Evolutionary conservation across 345 rosid species (phyloP), one percentile per base, ranked within the genome.

Genomic region (Moricandia moricandioides): DNA sequence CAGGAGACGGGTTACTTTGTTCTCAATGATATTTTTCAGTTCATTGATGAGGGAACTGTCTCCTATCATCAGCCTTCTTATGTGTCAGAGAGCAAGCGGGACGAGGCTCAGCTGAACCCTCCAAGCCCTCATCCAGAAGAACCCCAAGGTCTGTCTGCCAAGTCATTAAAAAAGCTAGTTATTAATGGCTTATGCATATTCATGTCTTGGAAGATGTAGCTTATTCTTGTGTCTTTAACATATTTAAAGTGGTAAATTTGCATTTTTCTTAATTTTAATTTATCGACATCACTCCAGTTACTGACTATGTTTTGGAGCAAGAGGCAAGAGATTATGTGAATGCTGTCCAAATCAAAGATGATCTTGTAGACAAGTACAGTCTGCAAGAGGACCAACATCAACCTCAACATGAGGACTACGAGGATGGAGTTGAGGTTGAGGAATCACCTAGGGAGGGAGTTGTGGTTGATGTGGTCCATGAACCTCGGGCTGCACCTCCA

Each of bases 1-100:
- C 99, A 95, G 79, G 91, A 90, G 49, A 90, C 87, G 83, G 99
- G 99, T 63, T 92, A 84, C 72, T 95, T 88, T 75, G 89, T 95
- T 75, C 90, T 88, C 33, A 95, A 87, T 71, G 99, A 95, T 86
- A 84, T 92, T 75, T 92, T 95, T 75, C 96, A 87, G 73, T 90
- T 90, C 71, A 47, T 86, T 17, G 88, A 86, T 4, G 97, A 89
- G 4, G 93, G 71, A 56, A 49, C 79, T 4, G 61, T 77, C 30
- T 78, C 65, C 24, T 91, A 87, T 62, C 87, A 82, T 72, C 87
- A 93, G 6, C 83, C 86, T 70, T 76, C 90, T 4, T 37, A 79
- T 14, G 21, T 82, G 14, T 67, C 89, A 7, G 96, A 91, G 51
- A 84, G 31, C 69, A 78, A 80, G 75, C 67, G 76, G 77, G 67